A percentile compares a stretch with the other conserved stretches of the same genome.
Evolutionary conservation across 441 rosid species (phyloP).

Genomic region (Arabidopsis lyrata): DNA sequence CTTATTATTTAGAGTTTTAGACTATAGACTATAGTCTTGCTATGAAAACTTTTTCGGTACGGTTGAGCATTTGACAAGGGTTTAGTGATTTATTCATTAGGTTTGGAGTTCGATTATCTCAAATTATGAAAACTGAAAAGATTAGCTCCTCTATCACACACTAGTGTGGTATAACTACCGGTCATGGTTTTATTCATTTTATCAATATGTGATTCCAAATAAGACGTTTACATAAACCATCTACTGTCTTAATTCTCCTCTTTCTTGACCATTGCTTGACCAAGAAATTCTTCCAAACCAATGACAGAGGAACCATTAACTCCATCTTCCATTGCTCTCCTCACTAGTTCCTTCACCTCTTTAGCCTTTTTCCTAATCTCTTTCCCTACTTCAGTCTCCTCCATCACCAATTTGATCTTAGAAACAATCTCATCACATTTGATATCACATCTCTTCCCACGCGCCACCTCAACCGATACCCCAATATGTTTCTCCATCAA

Average conservation of each 20-base stretch:
- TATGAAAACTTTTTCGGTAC: neutral
- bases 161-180: slow-evolving; percentile 31
- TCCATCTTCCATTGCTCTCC: slow-evolving; percentile 48
- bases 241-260: slow-evolving; percentile 5
- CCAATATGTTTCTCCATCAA: slow-evolving; percentile 63
- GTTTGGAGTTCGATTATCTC: too few relatives aligned
- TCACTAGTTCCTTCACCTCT: slow-evolving; percentile 50
- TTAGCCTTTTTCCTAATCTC: slow-evolving; percentile 57
- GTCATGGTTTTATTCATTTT: slow-evolving; percentile 26
- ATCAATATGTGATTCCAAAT: neutral
- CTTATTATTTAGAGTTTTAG: neutral
- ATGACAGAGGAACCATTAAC: slow-evolving; percentile 59
- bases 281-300: slow-evolving; percentile 65
- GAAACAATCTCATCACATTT: slow-evolving; percentile 49
- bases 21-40: neutral
- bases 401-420: slow-evolving; percentile 62
- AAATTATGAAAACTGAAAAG: neutral
- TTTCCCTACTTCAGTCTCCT: slow-evolving; percentile 51
- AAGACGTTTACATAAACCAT: slow-evolving; percentile 10
- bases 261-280: slow-evolving; percentile 47
- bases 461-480: slow-evolving; percentile 69
- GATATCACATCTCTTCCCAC: slow-evolving; percentile 67
- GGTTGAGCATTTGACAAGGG: neutral
- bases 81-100: too few relatives aligned
- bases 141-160: slow-evolving; percentile 28